phyloP scores from a whole-genome alignment of 208 protist genomes.

The Leishmania major region DNA sequence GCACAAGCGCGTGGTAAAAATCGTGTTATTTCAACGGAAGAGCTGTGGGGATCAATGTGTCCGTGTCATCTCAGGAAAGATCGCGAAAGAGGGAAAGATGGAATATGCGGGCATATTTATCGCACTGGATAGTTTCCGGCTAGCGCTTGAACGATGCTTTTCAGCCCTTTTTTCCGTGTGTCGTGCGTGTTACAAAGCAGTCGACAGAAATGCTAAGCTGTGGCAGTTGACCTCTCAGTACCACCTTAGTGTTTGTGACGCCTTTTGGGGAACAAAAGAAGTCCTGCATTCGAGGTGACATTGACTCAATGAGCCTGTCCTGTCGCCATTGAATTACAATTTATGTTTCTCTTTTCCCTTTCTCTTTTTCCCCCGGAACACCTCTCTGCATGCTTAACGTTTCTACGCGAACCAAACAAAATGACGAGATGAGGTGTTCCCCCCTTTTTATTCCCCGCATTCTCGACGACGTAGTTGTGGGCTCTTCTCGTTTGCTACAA shows the following conservation, averaged over 20 bases:
- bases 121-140: neutral
- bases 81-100: neutral
- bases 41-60: neutral
- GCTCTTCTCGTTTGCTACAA: conserved; percentile 17
- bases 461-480: neutral
- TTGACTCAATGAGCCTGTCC: neutral
- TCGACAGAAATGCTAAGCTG: neutral
- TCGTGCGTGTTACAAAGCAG: neutral
- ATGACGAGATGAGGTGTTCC: neutral
- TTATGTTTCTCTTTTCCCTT: neutral
- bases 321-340: neutral
- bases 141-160: neutral
- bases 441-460: neutral
- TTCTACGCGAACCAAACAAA: neutral
- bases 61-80: neutral
- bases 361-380: neutral
- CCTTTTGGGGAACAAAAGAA: neutral
- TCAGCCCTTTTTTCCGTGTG: neutral
- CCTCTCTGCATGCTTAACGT: neutral
- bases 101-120: neutral
- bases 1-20: neutral
- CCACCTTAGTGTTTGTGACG: neutral
- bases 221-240: neutral
- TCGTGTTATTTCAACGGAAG: neutral
- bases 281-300: neutral